A percentile compares a stretch with the other conserved stretches of the same genome.
phyloP scores from a whole-genome alignment of 768 basidiomycete species.

The Piloderma croceum region DNA sequence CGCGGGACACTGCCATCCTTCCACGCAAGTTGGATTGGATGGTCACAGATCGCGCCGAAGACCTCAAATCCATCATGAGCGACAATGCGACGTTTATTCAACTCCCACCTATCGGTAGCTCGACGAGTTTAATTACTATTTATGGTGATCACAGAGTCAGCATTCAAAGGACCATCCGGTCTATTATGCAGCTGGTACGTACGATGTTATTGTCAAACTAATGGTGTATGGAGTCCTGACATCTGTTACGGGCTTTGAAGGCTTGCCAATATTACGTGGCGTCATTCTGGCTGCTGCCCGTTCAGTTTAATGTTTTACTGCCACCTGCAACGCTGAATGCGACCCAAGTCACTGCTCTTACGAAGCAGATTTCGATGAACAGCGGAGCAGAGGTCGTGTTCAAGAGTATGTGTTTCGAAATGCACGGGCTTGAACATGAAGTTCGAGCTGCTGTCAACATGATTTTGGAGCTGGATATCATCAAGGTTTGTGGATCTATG shows the following conservation, averaged over 20 bases:
- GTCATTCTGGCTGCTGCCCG: slow-evolving; percentile 94
- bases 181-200: slow-evolving; percentile 91
- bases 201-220: too few species aligned
- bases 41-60: slow-evolving; percentile 92
- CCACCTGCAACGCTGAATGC: slow-evolving; percentile 78
- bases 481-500: slow-evolving; percentile 56
- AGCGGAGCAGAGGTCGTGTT: slow-evolving; percentile 94
- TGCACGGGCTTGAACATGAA: slow-evolving; percentile 91
- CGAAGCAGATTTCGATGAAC: slow-evolving; percentile 80
- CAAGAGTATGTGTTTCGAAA: slow-evolving; percentile 96
- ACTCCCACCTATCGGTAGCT: slow-evolving; percentile 88
- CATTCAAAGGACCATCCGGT: slow-evolving; percentile 89
- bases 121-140: slow-evolving; percentile 87
- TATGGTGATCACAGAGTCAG: slow-evolving; percentile 92
- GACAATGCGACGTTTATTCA: slow-evolving; percentile 97
- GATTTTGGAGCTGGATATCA: slow-evolving; percentile 85
- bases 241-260: slow-evolving; percentile 36
- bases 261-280: slow-evolving; percentile 94
- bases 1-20: slow-evolving; percentile 87
- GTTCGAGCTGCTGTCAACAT: slow-evolving; percentile 80
- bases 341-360: slow-evolving; percentile 73
- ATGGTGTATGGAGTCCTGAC: too few species aligned
- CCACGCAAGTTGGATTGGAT: slow-evolving; percentile 99
- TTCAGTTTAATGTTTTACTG: slow-evolving; percentile 88
- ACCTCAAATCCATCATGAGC: slow-evolving; percentile 86